A percentile compares a stretch with the other conserved stretches of the same genome.
phyloP scores from a whole-genome alignment of 2,329 filamentous ascomycete genomes.

The Colletotrichum tanaceti region DNA sequence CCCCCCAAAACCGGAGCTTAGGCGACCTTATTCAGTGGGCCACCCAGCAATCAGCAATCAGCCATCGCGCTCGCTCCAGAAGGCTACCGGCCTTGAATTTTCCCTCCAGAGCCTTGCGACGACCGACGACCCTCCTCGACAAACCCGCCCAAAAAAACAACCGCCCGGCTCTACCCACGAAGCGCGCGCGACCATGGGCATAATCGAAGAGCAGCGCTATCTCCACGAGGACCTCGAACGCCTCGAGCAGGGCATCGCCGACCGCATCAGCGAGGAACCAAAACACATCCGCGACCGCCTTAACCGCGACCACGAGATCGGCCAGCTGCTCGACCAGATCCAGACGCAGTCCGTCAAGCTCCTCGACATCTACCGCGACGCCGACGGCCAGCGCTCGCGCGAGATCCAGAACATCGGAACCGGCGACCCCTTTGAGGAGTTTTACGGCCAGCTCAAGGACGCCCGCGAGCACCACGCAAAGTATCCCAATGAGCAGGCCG shows the following conservation, averaged over 20 bases:
- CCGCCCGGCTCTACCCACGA: background rate
- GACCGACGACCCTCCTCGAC: conserved; percentile 1
- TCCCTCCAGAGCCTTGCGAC: conserved; percentile 22
- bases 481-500: conserved; percentile 94
- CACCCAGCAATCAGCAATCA: conserved; percentile 29
- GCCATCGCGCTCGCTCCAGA: background rate
- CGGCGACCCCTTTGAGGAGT: conserved; percentile 89
- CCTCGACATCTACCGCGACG: conserved; percentile 86
- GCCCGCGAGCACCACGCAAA: conserved; percentile 89
- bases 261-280: conserved; percentile 89
- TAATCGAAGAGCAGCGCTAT: conserved; percentile 92
- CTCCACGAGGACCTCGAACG: conserved; percentile 97
- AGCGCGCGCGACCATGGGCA: conserved; percentile 62
- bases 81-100: conserved; percentile 17
- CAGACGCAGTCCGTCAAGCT: conserved; percentile 85
- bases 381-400: conserved; percentile 74
- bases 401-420: conserved; percentile 88
- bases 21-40: conserved; percentile 39
- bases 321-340: conserved; percentile 87
- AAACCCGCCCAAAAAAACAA: background rate
- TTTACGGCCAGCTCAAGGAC: conserved; percentile 84
- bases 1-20: conserved; percentile 32
- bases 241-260: conserved; percentile 91
- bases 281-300: conserved; percentile 92
- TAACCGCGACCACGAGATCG: conserved; percentile 90